Conservation (phyloP, 2,329 filamentous ascomycete genomes). For the Epicoccum sorghinum region DNA sequence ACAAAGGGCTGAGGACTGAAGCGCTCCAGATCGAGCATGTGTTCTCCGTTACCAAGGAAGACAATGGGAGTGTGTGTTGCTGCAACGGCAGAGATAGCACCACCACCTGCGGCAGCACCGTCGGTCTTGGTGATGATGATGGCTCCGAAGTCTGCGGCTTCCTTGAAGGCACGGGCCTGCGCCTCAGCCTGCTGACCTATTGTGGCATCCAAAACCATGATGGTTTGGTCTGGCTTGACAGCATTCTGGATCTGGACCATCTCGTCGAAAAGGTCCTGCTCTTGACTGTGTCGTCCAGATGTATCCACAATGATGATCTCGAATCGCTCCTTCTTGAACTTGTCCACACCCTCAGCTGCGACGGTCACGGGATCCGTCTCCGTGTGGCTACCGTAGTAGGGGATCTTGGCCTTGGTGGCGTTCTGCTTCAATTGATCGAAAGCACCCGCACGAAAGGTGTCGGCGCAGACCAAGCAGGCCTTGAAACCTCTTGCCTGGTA, state of each 20-base stretch:
- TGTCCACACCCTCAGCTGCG: slow-evolving; percentile 92
- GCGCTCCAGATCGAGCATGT: slow-evolving; percentile 91
- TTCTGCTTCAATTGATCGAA: slow-evolving; percentile 99
- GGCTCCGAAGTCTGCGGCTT: slow-evolving; percentile 93
- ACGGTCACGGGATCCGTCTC: slow-evolving; percentile 95
- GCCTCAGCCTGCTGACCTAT: slow-evolving; percentile 96
- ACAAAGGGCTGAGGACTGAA: slow-evolving; percentile 95
- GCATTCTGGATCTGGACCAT: slow-evolving; percentile 97
- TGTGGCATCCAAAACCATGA: slow-evolving; percentile 96
- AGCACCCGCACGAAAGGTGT: slow-evolving; percentile 97
- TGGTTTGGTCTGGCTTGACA: slow-evolving; percentile 91
- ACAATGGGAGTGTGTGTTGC: slow-evolving; percentile 97
- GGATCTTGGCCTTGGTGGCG: slow-evolving; percentile 97
- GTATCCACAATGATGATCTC: slow-evolving; percentile 99
- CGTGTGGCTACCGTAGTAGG: slow-evolving; percentile 95
- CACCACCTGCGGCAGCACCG: slow-evolving; percentile 91
- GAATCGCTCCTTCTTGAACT: slow-evolving; percentile 98
- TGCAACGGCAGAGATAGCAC: slow-evolving; percentile 95
- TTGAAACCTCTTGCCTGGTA: slow-evolving; percentile 94
- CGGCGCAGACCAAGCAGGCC: slow-evolving; percentile 91
- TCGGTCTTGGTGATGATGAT: slow-evolving; percentile 99
- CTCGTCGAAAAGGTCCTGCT: slow-evolving; percentile 92
- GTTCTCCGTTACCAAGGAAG: slow-evolving; percentile 96
- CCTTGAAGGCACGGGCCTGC: slow-evolving; percentile 96
- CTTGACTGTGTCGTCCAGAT: slow-evolving; percentile 91